Evolutionary conservation across 1,284 basidiomycete species (phyloP).

Genomic region (Flammula alnicola): DNA sequence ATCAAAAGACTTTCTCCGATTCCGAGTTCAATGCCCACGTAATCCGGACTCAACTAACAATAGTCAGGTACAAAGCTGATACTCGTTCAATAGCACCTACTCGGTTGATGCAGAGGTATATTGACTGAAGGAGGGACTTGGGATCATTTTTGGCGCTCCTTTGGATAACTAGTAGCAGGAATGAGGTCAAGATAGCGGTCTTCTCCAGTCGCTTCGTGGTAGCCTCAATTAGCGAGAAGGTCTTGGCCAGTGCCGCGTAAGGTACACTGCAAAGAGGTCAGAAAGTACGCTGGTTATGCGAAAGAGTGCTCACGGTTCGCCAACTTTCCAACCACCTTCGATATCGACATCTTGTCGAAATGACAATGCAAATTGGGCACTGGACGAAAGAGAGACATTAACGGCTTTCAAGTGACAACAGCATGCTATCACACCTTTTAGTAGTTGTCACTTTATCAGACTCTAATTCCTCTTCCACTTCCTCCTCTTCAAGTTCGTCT

Average conservation of each 20-base stretch:
- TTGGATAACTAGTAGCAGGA: slow-evolving; percentile 89
- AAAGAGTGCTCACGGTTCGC: slow-evolving; percentile 71
- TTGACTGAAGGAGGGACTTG: slow-evolving; percentile 80
- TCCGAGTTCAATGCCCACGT: slow-evolving; percentile 94
- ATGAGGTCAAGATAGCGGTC: slow-evolving; percentile 85
- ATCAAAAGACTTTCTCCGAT: slow-evolving; percentile 95
- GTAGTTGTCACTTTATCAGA: slow-evolving; percentile 46
- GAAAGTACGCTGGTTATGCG: background rate
- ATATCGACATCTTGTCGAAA: slow-evolving; percentile 77
- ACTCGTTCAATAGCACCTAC: slow-evolving; percentile 48
- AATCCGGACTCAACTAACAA: slow-evolving; percentile 88
- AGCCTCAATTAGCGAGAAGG: slow-evolving; percentile 90
- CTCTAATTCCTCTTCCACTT: slow-evolving; percentile 48
- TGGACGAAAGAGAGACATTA: slow-evolving; percentile 33
- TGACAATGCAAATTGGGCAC: slow-evolving; percentile 72
- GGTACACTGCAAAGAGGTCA: slow-evolving; percentile 68
- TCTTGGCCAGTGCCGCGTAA: slow-evolving; percentile 89
- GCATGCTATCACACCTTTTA: slow-evolving; percentile 58
- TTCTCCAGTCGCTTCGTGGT: slow-evolving; percentile 98
- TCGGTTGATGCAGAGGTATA: slow-evolving; percentile 97
- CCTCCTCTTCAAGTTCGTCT: slow-evolving; percentile 56
- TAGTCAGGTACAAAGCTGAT: slow-evolving; percentile 11
- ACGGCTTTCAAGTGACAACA: background rate
- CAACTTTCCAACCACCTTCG: slow-evolving; percentile 85
- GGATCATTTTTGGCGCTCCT: slow-evolving; percentile 75